Conservation (phyloP, 805 yeast genomes). For the Wickerhamomyces ciferrii region DNA sequence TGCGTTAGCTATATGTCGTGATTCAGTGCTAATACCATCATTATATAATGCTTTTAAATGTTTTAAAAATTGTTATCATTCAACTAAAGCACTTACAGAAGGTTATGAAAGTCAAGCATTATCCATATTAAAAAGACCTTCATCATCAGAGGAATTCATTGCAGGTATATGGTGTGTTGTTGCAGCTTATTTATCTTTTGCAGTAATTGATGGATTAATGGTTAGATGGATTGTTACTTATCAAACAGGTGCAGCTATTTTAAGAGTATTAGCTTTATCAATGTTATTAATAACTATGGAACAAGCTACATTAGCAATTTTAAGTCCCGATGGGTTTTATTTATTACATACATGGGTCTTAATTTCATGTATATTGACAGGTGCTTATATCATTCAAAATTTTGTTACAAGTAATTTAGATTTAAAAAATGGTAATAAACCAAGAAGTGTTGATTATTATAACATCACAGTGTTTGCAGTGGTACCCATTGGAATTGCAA, state of each 20-base stretch:
- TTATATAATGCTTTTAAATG: conserved; percentile 46
- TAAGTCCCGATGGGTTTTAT: conserved; percentile 68
- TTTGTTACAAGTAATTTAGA: conserved; percentile 78
- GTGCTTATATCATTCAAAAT: conserved; percentile 77
- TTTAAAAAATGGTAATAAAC: conserved; percentile 24
- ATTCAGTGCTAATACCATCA: conserved; percentile 69
- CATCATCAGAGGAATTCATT: conserved; percentile 72
- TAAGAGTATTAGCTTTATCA: conserved; percentile 81
- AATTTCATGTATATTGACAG: conserved; percentile 79
- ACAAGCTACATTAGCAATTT: conserved; percentile 58
- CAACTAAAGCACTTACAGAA: conserved; percentile 1
- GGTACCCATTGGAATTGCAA: conserved; percentile 95
- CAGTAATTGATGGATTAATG: conserved; percentile 84
- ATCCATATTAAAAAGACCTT: conserved; percentile 42
- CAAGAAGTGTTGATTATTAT: conserved; percentile 76
- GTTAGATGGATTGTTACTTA: conserved; percentile 92
- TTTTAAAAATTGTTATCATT: conserved; percentile 21
- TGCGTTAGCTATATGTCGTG: conserved; percentile 72
- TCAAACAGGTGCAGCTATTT: conserved; percentile 81
- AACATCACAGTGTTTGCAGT: conserved; percentile 93
- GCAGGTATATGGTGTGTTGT: conserved; percentile 94
- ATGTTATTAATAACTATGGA: conserved; percentile 66
- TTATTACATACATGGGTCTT: conserved; percentile 88
- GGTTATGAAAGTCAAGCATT: conserved; percentile 4
- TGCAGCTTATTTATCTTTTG: conserved; percentile 76